Evolutionary conservation across 225 moss, liverwort and hornwort species (phyloP).

Genomic region (Physcomitrium patens): DNA sequence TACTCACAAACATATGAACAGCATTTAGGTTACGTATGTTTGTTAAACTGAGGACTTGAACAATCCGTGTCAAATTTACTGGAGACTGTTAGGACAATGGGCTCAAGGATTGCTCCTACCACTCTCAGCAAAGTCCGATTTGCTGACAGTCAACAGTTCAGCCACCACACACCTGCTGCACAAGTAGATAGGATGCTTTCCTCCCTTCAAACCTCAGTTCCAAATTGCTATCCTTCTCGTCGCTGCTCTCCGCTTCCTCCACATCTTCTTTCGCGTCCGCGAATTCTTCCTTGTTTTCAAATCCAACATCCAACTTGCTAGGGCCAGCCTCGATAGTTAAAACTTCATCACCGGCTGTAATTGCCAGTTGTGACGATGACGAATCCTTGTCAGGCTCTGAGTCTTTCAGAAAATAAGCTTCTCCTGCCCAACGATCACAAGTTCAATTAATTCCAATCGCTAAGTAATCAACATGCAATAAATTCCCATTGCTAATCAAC

Average conservation of each 20-base stretch:
- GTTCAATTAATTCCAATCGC: constrained; percentile 17
- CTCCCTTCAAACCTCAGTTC: constrained; percentile 85
- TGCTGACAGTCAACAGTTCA: constrained; percentile 23
- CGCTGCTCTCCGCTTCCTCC: constrained; percentile 78
- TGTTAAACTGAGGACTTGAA: constrained; percentile 25
- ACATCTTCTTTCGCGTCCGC: constrained; percentile 35
- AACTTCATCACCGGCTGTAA: constrained; percentile 69
- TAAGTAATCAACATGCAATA: constrained; percentile 21
- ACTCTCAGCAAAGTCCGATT: constrained; percentile 22
- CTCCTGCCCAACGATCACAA: constrained; percentile 48
- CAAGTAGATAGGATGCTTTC: constrained; percentile 79
- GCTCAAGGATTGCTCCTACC: constrained; percentile 9
- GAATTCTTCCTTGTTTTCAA: constrained; percentile 37
- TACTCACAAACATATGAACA: constrained; percentile 29
- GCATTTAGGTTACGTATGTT: constrained; percentile 27
- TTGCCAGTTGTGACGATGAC: constrained; percentile 51
- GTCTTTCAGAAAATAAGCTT: constrained; percentile 94
- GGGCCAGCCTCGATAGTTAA: constrained; percentile 43
- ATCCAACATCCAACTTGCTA: constrained; percentile 46
- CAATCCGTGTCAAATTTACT: constrained; percentile 21
- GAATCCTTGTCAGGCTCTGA: constrained; percentile 60
- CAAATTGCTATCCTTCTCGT: constrained; percentile 71
- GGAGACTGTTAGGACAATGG: constrained; percentile 21
- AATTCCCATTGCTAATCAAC: not conserved
- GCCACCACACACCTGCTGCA: constrained; percentile 62